Conservation (phyloP, 352 stramenopile genomes). For the Phytophthora quininea region DNA sequence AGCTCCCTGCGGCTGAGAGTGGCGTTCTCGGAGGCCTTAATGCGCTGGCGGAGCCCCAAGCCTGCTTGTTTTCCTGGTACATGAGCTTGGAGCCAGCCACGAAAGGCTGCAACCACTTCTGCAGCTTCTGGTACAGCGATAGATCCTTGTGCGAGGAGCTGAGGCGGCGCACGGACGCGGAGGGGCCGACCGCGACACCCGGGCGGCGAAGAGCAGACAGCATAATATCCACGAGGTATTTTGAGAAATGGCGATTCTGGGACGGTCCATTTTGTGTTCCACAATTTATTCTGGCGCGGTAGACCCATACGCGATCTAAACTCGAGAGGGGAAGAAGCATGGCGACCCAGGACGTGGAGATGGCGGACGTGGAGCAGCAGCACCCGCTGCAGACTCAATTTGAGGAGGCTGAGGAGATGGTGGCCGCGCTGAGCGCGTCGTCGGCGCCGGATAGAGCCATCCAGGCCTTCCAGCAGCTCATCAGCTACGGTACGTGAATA, state of each 20-base stretch:
- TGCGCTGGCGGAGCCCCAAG: constrained; percentile 68
- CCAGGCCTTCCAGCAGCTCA: constrained; percentile 68
- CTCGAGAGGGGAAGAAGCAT: constrained; percentile 22
- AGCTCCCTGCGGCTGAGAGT: constrained; percentile 74
- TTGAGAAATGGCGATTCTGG: background rate
- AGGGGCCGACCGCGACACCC: too few relatives aligned
- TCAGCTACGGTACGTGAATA: constrained; percentile 62
- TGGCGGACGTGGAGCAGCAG: constrained; percentile 65
- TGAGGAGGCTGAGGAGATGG: constrained; percentile 72
- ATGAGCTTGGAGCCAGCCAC: constrained; percentile 71
- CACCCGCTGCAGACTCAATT: constrained; percentile 81
- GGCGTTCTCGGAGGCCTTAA: constrained; percentile 45
- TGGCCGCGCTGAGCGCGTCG: constrained; percentile 41
- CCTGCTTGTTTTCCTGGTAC: constrained; percentile 78
- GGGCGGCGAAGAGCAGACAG: background rate
- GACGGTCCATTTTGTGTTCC: background rate
- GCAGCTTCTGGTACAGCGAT: constrained; percentile 74
- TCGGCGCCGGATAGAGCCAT: constrained; percentile 52
- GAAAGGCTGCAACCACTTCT: constrained; percentile 87
- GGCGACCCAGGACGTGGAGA: constrained; percentile 69
- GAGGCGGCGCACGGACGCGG: background rate
- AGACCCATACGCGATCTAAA: constrained; percentile 3
- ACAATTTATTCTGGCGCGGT: too few relatives aligned
- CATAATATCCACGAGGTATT: constrained; percentile 4
- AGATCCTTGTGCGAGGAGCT: constrained; percentile 52